These are phyloP conservation scores for Nakazawaea ishiwadae DNA, from an alignment of 805 yeast species.

Conservation along the genomic window DNA sequence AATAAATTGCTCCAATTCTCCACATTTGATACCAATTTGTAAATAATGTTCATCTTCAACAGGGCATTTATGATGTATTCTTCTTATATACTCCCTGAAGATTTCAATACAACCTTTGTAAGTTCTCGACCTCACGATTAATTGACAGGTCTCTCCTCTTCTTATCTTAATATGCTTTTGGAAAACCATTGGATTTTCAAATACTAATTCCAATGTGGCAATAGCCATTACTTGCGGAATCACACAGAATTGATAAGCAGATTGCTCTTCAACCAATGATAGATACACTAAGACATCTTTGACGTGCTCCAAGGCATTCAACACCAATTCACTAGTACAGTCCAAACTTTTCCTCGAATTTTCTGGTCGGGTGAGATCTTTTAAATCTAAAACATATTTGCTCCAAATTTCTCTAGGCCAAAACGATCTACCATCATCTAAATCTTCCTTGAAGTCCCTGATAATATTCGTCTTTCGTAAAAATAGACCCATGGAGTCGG, in stretches of 20 bases:
- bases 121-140: constrained; percentile 71
- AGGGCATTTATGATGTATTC: constrained; percentile 72
- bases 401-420: constrained; percentile 96
- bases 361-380: constrained; percentile 52
- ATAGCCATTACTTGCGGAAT: constrained; percentile 99
- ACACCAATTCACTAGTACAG: constrained; percentile 78
- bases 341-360: constrained; percentile 51
- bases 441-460: constrained; percentile 90
- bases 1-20: constrained; percentile 83
- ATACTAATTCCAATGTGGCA: constrained; percentile 84
- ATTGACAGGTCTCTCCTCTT: constrained; percentile 77
- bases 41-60: constrained; percentile 86
- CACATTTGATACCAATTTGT: constrained; percentile 78
- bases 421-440: constrained; percentile 86
- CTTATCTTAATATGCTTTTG: constrained; percentile 77
- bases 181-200: constrained; percentile 73
- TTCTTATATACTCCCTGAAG: constrained; percentile 68
- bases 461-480: constrained; percentile 95
- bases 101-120: constrained; percentile 72
- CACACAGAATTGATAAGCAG: constrained; percentile 87
- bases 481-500: constrained; percentile 90
- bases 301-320: constrained; percentile 74
- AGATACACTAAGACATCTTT: constrained; percentile 73
- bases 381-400: constrained; percentile 62
- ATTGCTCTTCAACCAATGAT: constrained; percentile 71